A percentile compares a stretch with the other conserved stretches of the same genome.
Evolutionary conservation across 805 yeast genomes (phyloP).

Genomic region (Yamadazyma akitaensis): DNA sequence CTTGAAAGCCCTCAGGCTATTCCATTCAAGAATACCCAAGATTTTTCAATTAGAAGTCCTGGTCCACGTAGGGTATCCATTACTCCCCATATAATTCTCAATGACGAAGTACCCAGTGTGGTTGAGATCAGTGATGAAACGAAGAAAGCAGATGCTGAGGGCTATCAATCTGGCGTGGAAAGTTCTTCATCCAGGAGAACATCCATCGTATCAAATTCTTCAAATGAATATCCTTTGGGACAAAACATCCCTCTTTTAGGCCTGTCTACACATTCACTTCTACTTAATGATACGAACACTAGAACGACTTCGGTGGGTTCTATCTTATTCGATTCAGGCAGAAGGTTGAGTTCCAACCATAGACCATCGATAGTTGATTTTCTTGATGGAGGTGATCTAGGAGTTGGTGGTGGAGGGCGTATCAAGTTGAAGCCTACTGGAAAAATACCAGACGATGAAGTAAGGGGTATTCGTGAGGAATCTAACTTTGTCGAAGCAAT

Average conservation of each 20-base stretch:
- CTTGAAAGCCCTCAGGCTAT: neutral
- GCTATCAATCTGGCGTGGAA: conserved; percentile 12
- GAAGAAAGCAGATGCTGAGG: neutral
- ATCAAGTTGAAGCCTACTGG: neutral
- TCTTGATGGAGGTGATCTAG: conserved; percentile 24
- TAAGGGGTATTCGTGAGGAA: neutral
- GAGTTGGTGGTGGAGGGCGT: conserved; percentile 15
- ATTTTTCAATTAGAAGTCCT: neutral
- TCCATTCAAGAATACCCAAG: neutral
- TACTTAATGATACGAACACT: conserved; percentile 5
- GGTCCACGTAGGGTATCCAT: neutral
- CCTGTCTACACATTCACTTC: conserved; percentile 23
- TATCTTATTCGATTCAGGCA: conserved; percentile 18
- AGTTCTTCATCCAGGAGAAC: conserved; percentile 18
- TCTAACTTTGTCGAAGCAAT: neutral
- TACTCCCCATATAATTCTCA: neutral
- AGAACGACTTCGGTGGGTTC: conserved; percentile 26
- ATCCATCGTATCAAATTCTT: conserved; percentile 19
- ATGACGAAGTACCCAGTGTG: neutral
- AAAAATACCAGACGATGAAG: neutral
- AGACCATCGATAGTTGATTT: conserved; percentile 21
- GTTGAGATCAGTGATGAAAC: no score
- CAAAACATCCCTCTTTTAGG: conserved; percentile 31
- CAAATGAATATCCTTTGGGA: conserved; percentile 22
- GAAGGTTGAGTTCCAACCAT: conserved; percentile 18